Evolutionary conservation across 192 early-diverging fungal genomes (phyloP), one percentile per base, ranked within the genome.

Genomic region (Kappamyces sp.): DNA sequence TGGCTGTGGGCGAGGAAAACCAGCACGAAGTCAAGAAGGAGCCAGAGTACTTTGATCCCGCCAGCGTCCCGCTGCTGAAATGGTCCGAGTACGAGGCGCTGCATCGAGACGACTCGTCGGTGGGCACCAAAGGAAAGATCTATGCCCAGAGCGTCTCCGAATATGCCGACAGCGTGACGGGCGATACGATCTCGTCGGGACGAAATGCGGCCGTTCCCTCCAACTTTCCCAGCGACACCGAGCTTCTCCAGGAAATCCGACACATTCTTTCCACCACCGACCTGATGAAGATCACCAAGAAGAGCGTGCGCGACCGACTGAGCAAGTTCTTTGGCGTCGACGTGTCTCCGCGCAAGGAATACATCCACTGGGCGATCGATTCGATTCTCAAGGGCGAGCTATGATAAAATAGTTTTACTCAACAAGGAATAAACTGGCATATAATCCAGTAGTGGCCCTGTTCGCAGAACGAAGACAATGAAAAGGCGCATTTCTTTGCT

Each of bases 231-330:
- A 55, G 65, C 36, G 78, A 80, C 46, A 70, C 76, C 40, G 70
- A 80, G 57, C 65, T 80, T 39, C 55, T 80, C n/a, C 34, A 35
- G 4, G 65, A 74, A 52, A 69, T 81, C 55, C 59, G 73, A 38
- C 86, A 87, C 49, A 91, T 99, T 37, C 81, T 99, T 13, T 75
- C 86, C 10, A 89, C 87, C 0, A 89, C 91, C 5, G 91, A 99
- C 63, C 70, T 99, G 55, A 97, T 97, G 94, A 89, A 82, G 33
- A 88, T 99, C 32, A 99, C 97, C 42, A 93, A 98, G 75, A 97
- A 98, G 76, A 71, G 67, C 53, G 94, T 97, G n/a, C 82, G 96
- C 41, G 89, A 94, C 62, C 79, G 90, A 69, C 69, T 99, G 38
- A 77, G 83, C 51, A 66, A 66, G 8, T 69, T 73, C 50, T 97